These are phyloP conservation scores for Fusarium sp. DNA, from an alignment of 2,329 filamentous ascomycete species.

Conservation along the genomic window DNA sequence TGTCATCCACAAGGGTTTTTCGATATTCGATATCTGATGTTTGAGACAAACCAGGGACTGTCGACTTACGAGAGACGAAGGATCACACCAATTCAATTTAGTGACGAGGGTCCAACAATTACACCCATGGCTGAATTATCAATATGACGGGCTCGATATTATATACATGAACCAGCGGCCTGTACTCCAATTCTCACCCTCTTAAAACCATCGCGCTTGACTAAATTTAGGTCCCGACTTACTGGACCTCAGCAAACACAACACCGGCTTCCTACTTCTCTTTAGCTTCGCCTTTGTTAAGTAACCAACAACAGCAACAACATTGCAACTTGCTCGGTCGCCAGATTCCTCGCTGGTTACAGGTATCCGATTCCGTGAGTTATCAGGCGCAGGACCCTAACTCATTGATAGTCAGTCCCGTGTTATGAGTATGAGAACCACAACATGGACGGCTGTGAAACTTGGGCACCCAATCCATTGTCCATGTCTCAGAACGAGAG, in stretches of 20 bases:
- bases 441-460: constrained; percentile 33
- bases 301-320: constrained; percentile 4
- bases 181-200: constrained; percentile 31
- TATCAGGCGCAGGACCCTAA: constrained; percentile 4
- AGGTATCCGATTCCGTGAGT: constrained; percentile 8
- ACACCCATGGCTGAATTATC: constrained; percentile 19
- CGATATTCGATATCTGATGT: background rate
- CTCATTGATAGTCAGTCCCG: constrained; percentile 11
- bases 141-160: constrained; percentile 13
- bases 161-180: constrained; percentile 18
- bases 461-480: constrained; percentile 30
- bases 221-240: constrained; percentile 39
- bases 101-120: constrained; percentile 3
- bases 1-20: background rate
- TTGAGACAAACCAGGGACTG: background rate
- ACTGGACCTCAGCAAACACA: constrained; percentile 26
- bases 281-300: constrained; percentile 2
- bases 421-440: constrained; percentile 31
- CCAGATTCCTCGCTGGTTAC: background rate
- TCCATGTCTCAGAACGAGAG: constrained; percentile 25
- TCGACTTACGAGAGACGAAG: background rate
- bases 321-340: background rate
- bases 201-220: constrained; percentile 3
- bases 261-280: constrained; percentile 23
- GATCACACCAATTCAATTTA: constrained; percentile 12